Base-by-base conservation (phyloP, 768 basidiomycete genomes). In the Chlorophyllum brunneum region DNA sequence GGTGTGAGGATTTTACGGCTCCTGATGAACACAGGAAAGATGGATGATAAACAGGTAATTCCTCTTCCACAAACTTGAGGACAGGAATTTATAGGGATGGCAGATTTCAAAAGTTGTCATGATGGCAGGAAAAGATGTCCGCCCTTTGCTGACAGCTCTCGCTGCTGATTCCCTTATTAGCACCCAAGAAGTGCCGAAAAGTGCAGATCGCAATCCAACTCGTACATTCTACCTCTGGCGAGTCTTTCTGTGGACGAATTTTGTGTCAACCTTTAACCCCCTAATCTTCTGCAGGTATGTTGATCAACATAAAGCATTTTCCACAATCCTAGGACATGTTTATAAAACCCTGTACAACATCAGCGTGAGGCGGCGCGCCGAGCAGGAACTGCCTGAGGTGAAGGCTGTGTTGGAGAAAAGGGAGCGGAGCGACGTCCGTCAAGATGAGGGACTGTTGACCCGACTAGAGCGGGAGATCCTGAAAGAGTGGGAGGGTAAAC, bases 291-390 rank as follows among this genome's bases (percentile, higher is more conserved):
- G 24, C n/a, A 97, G 95, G 95, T 86, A 87, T 66, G 88, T 97
- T 46, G 92, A 98, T 69, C 76, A 91, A 7, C 72, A 79, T 30
- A 89, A 92, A 63, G 88, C 90, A 8, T 92, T 89, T 61, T 82
- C 86, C 18, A 75, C 85, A 9, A 75, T 97, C 18, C 71, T 95
- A 13, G 80, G 80, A 26, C 81, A 81, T 58, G 71, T 95, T 30
- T 95, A 95, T 77, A 95, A 98, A 69, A 92, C 89, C 0, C 64
- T 98, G 48, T 92, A 81, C 65, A 98, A 99, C 65, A 83, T 97
- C 56, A 74, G 82, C 24, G 75, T 78, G 60, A 81, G 93, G 42
- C 77, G 85, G 55, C 77, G 81, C 55, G 79, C 83, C 4, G 95
- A 98, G 64, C 70, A 81, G 54, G 86, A 87, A 54, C 80, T 81